Base-by-base conservation (phyloP, 2,329 filamentous ascomycete species). In the Neonectria ditissima region DNA sequence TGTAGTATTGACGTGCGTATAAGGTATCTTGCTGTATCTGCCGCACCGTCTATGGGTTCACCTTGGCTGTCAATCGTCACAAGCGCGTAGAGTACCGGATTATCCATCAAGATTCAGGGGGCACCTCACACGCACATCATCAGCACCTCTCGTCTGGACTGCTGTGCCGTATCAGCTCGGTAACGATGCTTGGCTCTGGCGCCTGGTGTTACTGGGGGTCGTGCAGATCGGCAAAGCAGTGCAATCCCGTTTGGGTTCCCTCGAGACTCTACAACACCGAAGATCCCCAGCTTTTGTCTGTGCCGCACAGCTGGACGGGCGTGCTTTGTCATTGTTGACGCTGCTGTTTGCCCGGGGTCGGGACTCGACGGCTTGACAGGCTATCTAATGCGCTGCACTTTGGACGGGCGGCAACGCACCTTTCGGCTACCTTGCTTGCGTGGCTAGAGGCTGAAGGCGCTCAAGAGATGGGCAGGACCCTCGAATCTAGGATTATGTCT, bases 171-270 rank as follows among this genome's bases (percentile, higher is more conserved):
- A 11, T 48, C 24, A 30, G 26, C 26, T 48, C 26, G 16, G 34
- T 30, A 30, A 16, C 9, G 45, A 32, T 41, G 28, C 30, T 59
- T 50, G 37, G 37, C 48, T 37, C 39, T 20, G 14, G 14, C 39
- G 20, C 32, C 26, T 34, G 39, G 39, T 10, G 41, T 44, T 28
- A 26, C 34, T 22, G 4, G 41, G 30, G 44, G 32, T 28, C 22
- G n/a, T 13, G 20, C 44, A 39, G 55, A 58, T 58, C 47, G 47
- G 37, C 55, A 52, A 14, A 30, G 26, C 37, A 32, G 55, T 26
- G 18, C 47, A 34, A 44, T 52, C 45, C 55, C 45, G 28, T 51
- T 51, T 37, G 47, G n/a, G 18, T 20, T 10, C 16, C 20, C 34
- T 30, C 28, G 32, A 39, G 22, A 43, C 24, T 48, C 26, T 32